Evolutionary conservation across 192 early-diverging fungal species (phyloP).

Genomic region (Kappamyces sp.): DNA sequence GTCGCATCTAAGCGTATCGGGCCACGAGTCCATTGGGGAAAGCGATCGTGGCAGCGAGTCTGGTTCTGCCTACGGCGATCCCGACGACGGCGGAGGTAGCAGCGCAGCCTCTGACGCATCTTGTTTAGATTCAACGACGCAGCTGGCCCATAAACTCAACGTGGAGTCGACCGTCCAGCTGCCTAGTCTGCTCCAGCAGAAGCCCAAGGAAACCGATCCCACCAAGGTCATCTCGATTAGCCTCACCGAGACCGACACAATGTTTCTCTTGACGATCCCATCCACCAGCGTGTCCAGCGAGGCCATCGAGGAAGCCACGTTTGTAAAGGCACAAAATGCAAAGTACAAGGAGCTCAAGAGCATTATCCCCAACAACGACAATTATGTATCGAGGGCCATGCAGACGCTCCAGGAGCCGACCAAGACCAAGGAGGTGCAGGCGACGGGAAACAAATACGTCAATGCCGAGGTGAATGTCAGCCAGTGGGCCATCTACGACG

Average conservation of each 20-base stretch:
- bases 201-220: constrained; percentile 17
- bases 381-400: constrained; percentile 41
- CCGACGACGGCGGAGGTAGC: constrained; percentile 12
- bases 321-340: constrained; percentile 41
- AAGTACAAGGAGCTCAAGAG: constrained; percentile 46
- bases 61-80: not conserved
- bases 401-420: constrained; percentile 46
- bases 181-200: not conserved
- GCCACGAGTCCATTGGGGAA: constrained; percentile 18
- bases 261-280: constrained; percentile 39
- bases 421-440: constrained; percentile 56
- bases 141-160: constrained; percentile 3
- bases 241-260: constrained; percentile 46
- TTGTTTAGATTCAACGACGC: not conserved
- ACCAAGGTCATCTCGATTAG: constrained; percentile 30
- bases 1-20: constrained; percentile 6
- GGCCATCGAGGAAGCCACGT: constrained; percentile 32
- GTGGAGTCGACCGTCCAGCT: constrained; percentile 18
- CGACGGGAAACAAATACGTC: constrained; percentile 26
- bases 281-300: constrained; percentile 40
- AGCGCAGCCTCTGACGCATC: constrained; percentile 11
- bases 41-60: constrained; percentile 1
- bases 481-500: constrained; percentile 48
- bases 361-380: constrained; percentile 44
- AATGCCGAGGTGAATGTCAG: constrained; percentile 38